phyloP scores from a whole-genome alignment of 2,329 filamentous ascomycete genomes.

The Pezicula carpinea region DNA sequence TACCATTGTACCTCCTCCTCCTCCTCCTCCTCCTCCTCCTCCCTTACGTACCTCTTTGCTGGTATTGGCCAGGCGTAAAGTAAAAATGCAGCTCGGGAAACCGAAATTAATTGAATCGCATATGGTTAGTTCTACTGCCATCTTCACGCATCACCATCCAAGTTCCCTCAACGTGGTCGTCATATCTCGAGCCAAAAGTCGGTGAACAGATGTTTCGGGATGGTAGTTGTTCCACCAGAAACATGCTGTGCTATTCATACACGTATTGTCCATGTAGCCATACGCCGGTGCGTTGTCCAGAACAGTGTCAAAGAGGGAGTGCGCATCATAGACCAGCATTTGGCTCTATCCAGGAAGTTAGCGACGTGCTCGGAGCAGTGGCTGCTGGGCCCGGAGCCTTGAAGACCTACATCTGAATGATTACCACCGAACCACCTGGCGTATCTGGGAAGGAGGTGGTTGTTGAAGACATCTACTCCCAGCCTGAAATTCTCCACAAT shows the following conservation, averaged over 20 bases:
- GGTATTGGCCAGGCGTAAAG: too few species aligned
- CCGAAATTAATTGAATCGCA: too few species aligned
- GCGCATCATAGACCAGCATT: conserved; percentile 5
- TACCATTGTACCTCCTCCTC: too few species aligned
- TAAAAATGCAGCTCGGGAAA: too few species aligned
- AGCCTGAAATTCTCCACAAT: not conserved
- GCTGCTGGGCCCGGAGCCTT: too few species aligned
- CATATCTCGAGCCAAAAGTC: conserved; percentile 8
- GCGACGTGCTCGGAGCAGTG: too few species aligned
- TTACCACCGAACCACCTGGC: conserved; percentile 2
- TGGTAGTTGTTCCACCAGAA: conserved; percentile 6
- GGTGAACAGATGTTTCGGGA: conserved; percentile 2
- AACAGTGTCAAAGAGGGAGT: conserved; percentile 5
- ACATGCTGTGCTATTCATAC: not conserved
- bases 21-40: too few species aligned
- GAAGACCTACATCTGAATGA: conserved; percentile 4
- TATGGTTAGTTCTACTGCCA: too few species aligned
- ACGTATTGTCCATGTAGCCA: conserved; percentile 3
- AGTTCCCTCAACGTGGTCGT: conserved; percentile 1
- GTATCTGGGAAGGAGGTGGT: not conserved
- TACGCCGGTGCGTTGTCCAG: conserved; percentile 5
- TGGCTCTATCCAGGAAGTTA: not conserved
- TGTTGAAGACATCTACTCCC: conserved; percentile 4
- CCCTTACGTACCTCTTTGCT: too few species aligned
- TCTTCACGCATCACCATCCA: not conserved